Evolutionary conservation across 495 filamentous ascomycete species (phyloP), one percentile per base, ranked within the genome.

Genomic region (Beverwykella pulmonaria): DNA sequence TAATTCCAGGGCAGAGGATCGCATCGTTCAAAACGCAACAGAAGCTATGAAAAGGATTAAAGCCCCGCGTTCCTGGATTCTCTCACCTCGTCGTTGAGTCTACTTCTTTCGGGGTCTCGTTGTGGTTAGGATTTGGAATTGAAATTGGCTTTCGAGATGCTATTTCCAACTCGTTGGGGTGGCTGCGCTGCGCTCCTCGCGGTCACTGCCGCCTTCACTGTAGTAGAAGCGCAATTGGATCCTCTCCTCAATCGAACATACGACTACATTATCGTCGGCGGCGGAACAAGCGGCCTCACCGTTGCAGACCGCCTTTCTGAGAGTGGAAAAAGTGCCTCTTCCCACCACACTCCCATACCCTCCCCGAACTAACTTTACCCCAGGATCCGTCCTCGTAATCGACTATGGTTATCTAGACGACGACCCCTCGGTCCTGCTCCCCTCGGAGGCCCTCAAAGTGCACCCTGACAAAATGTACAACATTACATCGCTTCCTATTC

Each of bases 231-330:
- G 32, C 32, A 34, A 34, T 34, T 34, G 32, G 32, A 34, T 34
- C 32, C 44, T 8, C 44, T 19, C 4, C 50, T 53, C 20, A 23
- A 53, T 30, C 20, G 34, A 19, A 29, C n/a, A 17, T 59, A 59
- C 23, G 56, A 59, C 39, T 59, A 68, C 27, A 52, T 74, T 6
- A 70, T 74, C 36, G 66, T 67, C 27, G 71, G 71, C 17, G 71
- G 70, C 17, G 71, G 71, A 20, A 62, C 70, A 19, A 48, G 70
- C 4, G 71, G 71, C 19, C 57, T 72, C 27, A 59, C 68, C 14
- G 55, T 73, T n/a, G 71, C 59, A 12, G 56, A 73, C 26, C 59
- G 60, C 14, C 64, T 73, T 23, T 46, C 63, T 15, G 61, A 50
- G 12, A 53, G 71, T 57, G 63, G 53, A 23, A 41, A 27, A 53